Conservation (phyloP, 306 rosid genomes). For the Canavalia ensiformis region DNA sequence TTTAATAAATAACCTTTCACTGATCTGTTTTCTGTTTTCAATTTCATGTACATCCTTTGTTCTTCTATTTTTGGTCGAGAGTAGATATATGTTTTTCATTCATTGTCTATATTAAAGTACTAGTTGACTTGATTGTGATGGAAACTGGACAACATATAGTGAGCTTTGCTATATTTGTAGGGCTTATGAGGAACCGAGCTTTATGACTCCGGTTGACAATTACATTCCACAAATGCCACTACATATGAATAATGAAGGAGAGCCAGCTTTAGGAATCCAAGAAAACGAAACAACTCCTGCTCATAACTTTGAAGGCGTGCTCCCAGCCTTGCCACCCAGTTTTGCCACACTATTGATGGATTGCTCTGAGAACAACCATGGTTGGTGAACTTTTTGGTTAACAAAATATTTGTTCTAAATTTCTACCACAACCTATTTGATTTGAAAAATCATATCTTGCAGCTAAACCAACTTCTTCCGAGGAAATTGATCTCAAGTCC, state of each 20-base stretch:
- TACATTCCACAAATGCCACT: constrained; percentile 70
- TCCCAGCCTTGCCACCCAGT: constrained; percentile 82
- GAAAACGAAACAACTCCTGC: constrained; percentile 47
- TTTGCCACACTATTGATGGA: constrained; percentile 70
- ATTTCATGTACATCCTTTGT: constrained; percentile 19
- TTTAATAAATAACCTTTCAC: constrained; percentile 21
- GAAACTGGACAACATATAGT: constrained; percentile 38
- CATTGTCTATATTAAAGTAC: constrained; percentile 17
- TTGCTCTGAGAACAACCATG: constrained; percentile 59
- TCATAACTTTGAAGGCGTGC: constrained; percentile 52
- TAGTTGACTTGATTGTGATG: constrained; percentile 26
- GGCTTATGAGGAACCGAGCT: constrained; percentile 57
- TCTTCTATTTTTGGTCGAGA: background rate
- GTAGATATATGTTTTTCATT: constrained; percentile 29
- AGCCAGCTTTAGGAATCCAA: constrained; percentile 51
- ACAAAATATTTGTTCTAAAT: constrained; percentile 26
- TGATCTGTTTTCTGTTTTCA: constrained; percentile 27
- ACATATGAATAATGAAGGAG: constrained; percentile 49
- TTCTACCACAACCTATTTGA: constrained; percentile 45
- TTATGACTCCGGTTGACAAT: constrained; percentile 54
- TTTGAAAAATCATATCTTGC: constrained; percentile 53
- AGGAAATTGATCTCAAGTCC: constrained; percentile 67
- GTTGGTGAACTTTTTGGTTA: constrained; percentile 50
- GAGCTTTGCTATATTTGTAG: constrained; percentile 58
- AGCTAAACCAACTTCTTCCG: constrained; percentile 55